phyloP scores from a whole-genome alignment of 306 rosid species.

The Prosopis cineraria region DNA sequence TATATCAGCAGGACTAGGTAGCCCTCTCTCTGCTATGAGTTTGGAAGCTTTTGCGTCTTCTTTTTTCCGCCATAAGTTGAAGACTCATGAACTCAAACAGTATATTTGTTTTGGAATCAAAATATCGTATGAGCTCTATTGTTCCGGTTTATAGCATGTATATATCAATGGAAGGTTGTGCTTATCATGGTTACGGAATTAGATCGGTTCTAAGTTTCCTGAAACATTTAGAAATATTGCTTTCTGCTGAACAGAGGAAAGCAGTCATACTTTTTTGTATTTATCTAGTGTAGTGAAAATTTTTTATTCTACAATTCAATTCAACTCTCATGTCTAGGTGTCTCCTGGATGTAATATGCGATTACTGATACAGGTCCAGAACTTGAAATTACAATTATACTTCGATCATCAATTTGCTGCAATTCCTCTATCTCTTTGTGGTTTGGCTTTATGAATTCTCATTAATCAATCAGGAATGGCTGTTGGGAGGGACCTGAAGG shows the following conservation, averaged over 20 bases:
- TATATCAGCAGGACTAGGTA: conserved; percentile 99
- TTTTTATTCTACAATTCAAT: neutral
- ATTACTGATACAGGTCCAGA: neutral
- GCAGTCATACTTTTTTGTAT: neutral
- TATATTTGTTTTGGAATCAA: neutral
- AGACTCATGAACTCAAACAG: conserved; percentile 3
- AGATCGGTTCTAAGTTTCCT: neutral
- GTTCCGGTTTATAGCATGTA: conserved; percentile 6
- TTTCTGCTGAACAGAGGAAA: neutral
- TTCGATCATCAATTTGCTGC: neutral
- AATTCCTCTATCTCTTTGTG: neutral
- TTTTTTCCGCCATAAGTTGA: neutral
- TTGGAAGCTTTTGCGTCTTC: neutral
- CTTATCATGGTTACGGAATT: neutral
- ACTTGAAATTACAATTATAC: neutral
- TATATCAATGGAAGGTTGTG: neutral
- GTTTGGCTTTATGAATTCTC: conserved; percentile 34
- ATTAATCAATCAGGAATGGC: conserved; percentile 81
- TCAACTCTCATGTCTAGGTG: neutral
- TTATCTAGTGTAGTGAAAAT: neutral
- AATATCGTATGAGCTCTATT: neutral
- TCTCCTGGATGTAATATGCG: neutral
- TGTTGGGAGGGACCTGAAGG: conserved; percentile 92
- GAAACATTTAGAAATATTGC: neutral
- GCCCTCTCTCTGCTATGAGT: conserved; percentile 27